Conservation (phyloP, 2,329 filamentous ascomycete genomes). For the Elsinoe ampelina region DNA sequence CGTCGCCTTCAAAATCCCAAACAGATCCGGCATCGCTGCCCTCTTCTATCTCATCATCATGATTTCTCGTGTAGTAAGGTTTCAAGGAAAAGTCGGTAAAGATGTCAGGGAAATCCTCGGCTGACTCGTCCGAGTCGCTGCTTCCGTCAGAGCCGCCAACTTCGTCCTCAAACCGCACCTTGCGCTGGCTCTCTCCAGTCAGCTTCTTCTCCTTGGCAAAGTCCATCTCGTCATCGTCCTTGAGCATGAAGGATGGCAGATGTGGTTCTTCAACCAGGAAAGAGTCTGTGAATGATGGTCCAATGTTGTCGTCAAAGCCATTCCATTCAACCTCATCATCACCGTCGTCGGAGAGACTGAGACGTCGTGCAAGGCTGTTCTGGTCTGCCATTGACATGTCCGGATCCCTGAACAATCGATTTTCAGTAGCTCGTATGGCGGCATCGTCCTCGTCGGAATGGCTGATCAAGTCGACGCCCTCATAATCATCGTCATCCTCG, state of each 20-base stretch:
- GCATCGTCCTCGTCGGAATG: slow-evolving; percentile 23
- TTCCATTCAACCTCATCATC: slow-evolving; percentile 17
- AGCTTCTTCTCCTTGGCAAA: slow-evolving; percentile 7
- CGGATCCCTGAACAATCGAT: slow-evolving; percentile 12
- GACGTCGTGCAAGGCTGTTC: slow-evolving; percentile 18
- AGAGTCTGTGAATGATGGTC: neutral
- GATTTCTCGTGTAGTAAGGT: slow-evolving; percentile 18
- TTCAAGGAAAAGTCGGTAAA: slow-evolving; percentile 24
- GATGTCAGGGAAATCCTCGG: slow-evolving; percentile 28
- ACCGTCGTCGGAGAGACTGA: slow-evolving; percentile 21
- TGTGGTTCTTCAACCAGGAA: neutral
- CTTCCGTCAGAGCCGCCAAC: slow-evolving; percentile 22
- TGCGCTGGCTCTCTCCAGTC: slow-evolving; percentile 24
- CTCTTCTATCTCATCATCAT: slow-evolving; percentile 21
- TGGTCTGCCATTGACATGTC: slow-evolving; percentile 20
- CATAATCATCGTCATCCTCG: slow-evolving; percentile 22
- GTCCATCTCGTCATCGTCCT: neutral
- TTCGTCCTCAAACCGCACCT: slow-evolving; percentile 28
- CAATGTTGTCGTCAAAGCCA: slow-evolving; percentile 14
- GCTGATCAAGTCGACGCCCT: slow-evolving; percentile 24
- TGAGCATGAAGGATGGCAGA: slow-evolving; percentile 13
- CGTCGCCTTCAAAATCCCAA: slow-evolving; percentile 28
- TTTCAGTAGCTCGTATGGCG: slow-evolving; percentile 19
- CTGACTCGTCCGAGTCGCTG: slow-evolving; percentile 23
- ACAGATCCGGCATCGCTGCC: slow-evolving; percentile 26